Evolutionary conservation across 78 protist species (phyloP).

Genomic region (Diacronema lutheri): DNA sequence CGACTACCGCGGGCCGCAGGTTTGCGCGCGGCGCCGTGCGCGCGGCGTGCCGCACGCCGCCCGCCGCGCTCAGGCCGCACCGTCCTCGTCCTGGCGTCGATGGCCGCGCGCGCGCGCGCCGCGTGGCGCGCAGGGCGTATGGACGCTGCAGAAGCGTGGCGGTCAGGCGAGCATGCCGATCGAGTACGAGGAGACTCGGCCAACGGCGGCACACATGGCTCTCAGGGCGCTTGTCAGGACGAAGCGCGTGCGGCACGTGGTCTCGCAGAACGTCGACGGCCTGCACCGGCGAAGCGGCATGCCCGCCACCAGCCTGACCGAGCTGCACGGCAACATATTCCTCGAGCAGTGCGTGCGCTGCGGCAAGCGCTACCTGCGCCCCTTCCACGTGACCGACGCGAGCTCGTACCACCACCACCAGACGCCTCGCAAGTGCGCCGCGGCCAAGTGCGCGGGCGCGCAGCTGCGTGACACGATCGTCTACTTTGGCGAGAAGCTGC

Average conservation of each 20-base stretch:
- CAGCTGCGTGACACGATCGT: slow-evolving; percentile 43
- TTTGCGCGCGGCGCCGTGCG: too few species aligned
- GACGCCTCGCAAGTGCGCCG: slow-evolving; percentile 26
- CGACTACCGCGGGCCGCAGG: slow-evolving; percentile 55
- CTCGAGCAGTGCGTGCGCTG: slow-evolving; percentile 29
- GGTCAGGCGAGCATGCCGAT: background rate
- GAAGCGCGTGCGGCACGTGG: background rate
- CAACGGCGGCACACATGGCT: slow-evolving; percentile 41
- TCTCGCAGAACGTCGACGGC: slow-evolving; percentile 41
- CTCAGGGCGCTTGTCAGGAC: background rate
- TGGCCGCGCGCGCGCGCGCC: too few species aligned
- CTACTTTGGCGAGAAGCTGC: slow-evolving; percentile 50
- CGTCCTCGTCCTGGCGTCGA: too few species aligned
- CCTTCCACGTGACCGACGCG: background rate
- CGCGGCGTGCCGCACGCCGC: too few species aligned
- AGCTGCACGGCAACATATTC: slow-evolving; percentile 46
- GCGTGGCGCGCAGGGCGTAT: background rate
- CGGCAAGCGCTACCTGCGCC: background rate
- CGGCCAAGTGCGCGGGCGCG: background rate
- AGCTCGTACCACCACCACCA: slow-evolving; percentile 6
- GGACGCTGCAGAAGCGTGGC: background rate
- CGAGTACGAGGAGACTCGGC: background rate
- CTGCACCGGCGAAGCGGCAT: slow-evolving; percentile 39
- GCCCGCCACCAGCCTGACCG: background rate
- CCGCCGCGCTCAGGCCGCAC: too few species aligned